These are phyloP conservation scores for Pseudonectria buxi DNA, from an alignment of 2,329 filamentous ascomycete species.

Conservation along the genomic window DNA sequence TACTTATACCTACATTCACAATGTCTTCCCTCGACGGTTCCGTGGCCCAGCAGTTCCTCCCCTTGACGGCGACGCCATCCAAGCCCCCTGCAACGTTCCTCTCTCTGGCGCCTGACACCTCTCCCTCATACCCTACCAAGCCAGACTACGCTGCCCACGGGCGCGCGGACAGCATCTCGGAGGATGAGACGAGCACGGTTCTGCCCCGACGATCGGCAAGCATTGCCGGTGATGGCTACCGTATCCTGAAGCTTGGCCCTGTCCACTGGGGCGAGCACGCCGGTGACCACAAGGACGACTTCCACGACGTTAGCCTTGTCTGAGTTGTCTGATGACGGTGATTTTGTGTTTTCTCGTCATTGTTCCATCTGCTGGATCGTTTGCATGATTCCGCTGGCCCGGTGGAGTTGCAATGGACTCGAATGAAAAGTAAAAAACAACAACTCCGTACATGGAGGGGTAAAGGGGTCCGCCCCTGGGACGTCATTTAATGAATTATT, in stretches of 20 bases:
- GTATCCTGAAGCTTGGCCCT: constrained; percentile 58
- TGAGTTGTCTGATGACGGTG: constrained; percentile 10
- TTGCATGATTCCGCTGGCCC: too few species aligned
- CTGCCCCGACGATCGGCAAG: constrained; percentile 44
- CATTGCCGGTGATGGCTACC: constrained; percentile 32
- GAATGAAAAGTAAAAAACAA: too few species aligned
- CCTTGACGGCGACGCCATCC: constrained; percentile 17
- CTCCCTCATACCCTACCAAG: constrained; percentile 46
- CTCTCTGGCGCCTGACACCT: constrained; percentile 52
- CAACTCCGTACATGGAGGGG: too few species aligned
- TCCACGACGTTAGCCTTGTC: constrained; percentile 40
- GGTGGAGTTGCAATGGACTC: too few species aligned
- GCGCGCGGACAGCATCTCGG: constrained; percentile 14
- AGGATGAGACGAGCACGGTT: constrained; percentile 15
- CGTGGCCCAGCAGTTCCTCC: constrained; percentile 20
- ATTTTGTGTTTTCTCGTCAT: too few species aligned
- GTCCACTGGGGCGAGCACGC: constrained; percentile 58
- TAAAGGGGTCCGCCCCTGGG: too few species aligned
- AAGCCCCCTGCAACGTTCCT: constrained; percentile 36
- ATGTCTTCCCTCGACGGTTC: constrained; percentile 15
- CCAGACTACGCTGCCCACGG: constrained; percentile 24
- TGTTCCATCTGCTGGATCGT: too few species aligned
- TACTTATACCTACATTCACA: constrained; percentile 9
- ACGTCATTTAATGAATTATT: background rate
- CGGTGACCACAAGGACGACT: constrained; percentile 51